phyloP scores from a whole-genome alignment of 805 yeast genomes.

The Kodamaea leandrae region DNA sequence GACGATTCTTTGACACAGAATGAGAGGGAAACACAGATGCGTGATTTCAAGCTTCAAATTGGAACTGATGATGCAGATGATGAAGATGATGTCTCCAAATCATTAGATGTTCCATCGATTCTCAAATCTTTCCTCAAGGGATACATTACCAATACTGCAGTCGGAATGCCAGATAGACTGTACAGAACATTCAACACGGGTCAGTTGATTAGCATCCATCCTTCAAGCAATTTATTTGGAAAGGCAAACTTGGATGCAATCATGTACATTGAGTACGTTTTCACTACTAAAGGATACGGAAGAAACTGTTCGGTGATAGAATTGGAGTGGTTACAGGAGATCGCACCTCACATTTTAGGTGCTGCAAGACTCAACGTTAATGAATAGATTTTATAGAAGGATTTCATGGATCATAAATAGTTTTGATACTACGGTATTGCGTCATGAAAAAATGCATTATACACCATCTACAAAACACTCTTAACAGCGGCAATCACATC shows the following conservation, averaged over 20 bases:
- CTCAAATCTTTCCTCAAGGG: conserved; percentile 82
- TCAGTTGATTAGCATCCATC: conserved; percentile 84
- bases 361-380: conserved; percentile 32
- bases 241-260: conserved; percentile 71
- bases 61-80: conserved; percentile 22
- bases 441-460: no score
- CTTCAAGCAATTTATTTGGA: conserved; percentile 86
- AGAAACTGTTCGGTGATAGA: conserved; percentile 82
- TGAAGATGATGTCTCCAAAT: conserved; percentile 23
- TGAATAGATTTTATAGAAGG: conserved; percentile 14
- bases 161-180: conserved; percentile 92
- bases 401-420: not conserved
- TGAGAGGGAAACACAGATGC: conserved; percentile 27
- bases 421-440: no score
- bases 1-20: conserved; percentile 29
- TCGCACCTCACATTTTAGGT: conserved; percentile 65
- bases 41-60: conserved; percentile 24
- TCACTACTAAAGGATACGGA: conserved; percentile 89
- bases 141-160: conserved; percentile 82
- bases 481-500: conserved; percentile 49
- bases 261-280: conserved; percentile 93
- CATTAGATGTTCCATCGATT: conserved; percentile 54
- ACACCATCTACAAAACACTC: not conserved
- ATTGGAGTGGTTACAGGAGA: conserved; percentile 80
- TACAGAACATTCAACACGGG: conserved; percentile 83